Evolutionary conservation across 148 eudicot genomes (phyloP).

Genomic region (Tetragonia tetragonoides): DNA sequence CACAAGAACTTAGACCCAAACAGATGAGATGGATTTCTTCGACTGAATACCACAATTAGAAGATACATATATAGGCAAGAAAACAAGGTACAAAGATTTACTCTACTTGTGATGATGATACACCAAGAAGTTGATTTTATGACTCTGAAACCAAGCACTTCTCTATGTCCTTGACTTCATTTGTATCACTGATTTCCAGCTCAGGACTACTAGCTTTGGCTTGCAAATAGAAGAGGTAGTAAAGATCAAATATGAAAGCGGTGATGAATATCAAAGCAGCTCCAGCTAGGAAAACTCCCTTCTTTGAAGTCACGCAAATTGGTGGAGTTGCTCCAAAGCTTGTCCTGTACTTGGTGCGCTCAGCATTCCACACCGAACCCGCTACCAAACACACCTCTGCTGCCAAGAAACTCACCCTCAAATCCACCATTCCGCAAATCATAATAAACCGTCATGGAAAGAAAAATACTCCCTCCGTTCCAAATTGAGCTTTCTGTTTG

Average conservation of each 20-base stretch:
- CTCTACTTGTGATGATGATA: no score
- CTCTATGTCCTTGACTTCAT: neutral
- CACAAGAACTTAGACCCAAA: no score
- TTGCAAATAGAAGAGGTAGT: conserved; percentile 40
- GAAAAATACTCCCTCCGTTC: neutral
- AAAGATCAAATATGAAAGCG: conserved; percentile 41
- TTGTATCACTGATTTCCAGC: neutral
- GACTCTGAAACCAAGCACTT: neutral
- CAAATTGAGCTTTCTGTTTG: neutral
- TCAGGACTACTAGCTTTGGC: conserved; percentile 18
- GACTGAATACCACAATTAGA: no score
- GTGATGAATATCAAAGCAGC: conserved; percentile 55
- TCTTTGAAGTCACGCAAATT: conserved; percentile 51
- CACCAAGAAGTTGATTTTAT: neutral
- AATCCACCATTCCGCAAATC: neutral
- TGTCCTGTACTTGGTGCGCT: conserved; percentile 43
- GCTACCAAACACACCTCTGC: conserved; percentile 54
- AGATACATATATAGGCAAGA: no score
- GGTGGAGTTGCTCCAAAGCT: conserved; percentile 27
- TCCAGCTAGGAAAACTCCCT: conserved; percentile 60
- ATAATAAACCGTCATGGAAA: no score
- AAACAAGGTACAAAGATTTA: no score
- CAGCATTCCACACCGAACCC: conserved; percentile 51
- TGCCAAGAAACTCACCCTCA: conserved; percentile 47
- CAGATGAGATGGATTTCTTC: no score